These are phyloP conservation scores for Aspergillus fischeri DNA, from an alignment of 2,329 filamentous ascomycete genomes.

Conservation along the genomic window DNA sequence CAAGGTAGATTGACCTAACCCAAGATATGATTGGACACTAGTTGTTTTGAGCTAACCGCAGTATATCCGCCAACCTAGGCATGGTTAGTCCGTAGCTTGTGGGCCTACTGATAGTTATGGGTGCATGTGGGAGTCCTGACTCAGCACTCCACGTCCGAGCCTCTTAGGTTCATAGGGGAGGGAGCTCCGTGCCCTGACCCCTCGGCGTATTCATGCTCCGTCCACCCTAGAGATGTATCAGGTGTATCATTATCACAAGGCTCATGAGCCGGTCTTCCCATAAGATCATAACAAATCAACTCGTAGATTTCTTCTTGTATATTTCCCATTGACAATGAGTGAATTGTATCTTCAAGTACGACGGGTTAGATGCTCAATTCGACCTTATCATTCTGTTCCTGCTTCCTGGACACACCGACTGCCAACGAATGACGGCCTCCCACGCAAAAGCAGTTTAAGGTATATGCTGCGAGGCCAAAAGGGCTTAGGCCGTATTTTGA, in stretches of 20 bases:
- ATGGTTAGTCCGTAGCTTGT: neutral
- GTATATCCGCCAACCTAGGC: neutral
- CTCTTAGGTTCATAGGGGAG: too few species aligned
- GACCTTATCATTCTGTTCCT: neutral
- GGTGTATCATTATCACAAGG: too few species aligned
- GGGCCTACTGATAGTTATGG: too few species aligned
- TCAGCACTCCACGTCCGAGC: too few species aligned
- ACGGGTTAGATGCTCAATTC: neutral
- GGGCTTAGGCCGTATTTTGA: conserved; percentile 11
- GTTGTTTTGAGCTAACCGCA: neutral
- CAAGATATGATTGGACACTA: neutral
- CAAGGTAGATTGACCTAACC: neutral
- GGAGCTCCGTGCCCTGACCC: too few species aligned
- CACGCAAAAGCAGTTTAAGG: conserved; percentile 17
- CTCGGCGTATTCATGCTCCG: too few species aligned
- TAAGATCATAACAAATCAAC: neutral
- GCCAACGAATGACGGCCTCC: conserved; percentile 1
- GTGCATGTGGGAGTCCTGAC: neutral
- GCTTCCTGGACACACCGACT: neutral
- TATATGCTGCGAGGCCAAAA: conserved; percentile 9
- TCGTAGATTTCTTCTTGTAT: neutral
- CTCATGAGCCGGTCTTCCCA: neutral
- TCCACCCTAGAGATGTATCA: too few species aligned
- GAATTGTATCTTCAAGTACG: neutral
- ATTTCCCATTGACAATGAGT: neutral